A percentile compares a stretch with the other conserved stretches of the same genome.
Conservation (phyloP, 805 yeast species). For the Millerozyma miso region DNA sequence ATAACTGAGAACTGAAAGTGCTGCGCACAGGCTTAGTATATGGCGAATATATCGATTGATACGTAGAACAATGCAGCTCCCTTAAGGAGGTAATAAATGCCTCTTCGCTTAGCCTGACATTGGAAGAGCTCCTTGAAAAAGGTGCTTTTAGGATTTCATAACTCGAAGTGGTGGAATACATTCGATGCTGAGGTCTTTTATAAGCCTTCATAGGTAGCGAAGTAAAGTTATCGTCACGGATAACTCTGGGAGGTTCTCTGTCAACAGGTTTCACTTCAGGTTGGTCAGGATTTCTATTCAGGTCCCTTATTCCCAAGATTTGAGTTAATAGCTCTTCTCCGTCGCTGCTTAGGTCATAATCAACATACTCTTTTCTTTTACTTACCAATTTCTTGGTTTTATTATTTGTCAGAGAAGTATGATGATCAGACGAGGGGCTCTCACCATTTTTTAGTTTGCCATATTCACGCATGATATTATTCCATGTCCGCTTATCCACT, state of each 20-base stretch:
- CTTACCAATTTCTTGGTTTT: neutral
- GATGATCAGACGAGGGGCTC: neutral
- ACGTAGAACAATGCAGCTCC: no score
- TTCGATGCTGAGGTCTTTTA: neutral
- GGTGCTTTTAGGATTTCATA: neutral
- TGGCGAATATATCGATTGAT: no score
- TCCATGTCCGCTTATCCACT: slow-evolving; percentile 21
- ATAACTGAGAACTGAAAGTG: no score
- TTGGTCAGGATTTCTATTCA: no score
- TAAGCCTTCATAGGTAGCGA: neutral
- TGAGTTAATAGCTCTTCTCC: slow-evolving; percentile 8
- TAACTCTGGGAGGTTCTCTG: no score
- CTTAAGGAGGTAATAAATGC: no score
- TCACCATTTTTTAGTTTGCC: slow-evolving; percentile 7
- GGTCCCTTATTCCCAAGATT: neutral
- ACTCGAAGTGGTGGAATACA: neutral
- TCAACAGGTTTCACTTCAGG: no score
- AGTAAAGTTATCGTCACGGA: neutral
- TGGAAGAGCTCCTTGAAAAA: neutral
- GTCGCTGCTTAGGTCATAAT: slow-evolving; percentile 7
- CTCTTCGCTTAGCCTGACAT: no score
- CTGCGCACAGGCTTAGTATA: no score
- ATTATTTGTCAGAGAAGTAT: neutral
- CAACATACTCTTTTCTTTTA: neutral
- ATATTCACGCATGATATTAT: slow-evolving; percentile 13